Conservation (phyloP, 2,329 filamentous ascomycete species). For the Hypomyces perniciosus region DNA sequence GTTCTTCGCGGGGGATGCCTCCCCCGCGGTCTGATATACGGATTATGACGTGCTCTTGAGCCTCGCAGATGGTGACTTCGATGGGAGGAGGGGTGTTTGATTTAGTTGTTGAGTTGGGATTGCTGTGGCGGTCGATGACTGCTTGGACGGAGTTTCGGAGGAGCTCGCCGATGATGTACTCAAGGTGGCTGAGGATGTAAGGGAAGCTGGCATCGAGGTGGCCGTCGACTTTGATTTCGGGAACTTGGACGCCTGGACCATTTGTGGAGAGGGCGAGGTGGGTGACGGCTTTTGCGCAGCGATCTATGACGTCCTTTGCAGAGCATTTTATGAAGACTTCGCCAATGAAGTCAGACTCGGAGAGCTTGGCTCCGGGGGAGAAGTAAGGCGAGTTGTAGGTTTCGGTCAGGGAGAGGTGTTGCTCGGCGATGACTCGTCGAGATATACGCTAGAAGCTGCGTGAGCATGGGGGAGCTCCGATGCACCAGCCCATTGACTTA, state of each 20-base stretch:
- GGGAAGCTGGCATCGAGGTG: slow-evolving; percentile 89
- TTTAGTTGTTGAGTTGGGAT: slow-evolving; percentile 30
- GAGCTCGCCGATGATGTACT: slow-evolving; percentile 95
- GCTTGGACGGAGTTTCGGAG: slow-evolving; percentile 93
- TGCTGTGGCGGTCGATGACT: slow-evolving; percentile 64
- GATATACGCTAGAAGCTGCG: slow-evolving; percentile 66
- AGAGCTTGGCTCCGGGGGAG: slow-evolving; percentile 69
- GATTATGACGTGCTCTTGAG: slow-evolving; percentile 90
- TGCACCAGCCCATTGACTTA: slow-evolving; percentile 36
- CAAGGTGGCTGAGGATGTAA: slow-evolving; percentile 90
- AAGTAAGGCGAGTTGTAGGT: slow-evolving; percentile 90
- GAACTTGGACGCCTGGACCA: slow-evolving; percentile 63
- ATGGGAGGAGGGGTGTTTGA: slow-evolving; percentile 64
- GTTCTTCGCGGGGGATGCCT: slow-evolving; percentile 75
- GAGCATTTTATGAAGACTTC: slow-evolving; percentile 93
- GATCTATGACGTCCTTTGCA: slow-evolving; percentile 80
- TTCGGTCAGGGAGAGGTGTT: slow-evolving; percentile 90
- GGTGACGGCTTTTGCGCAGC: slow-evolving; percentile 70
- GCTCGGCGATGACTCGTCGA: slow-evolving; percentile 91
- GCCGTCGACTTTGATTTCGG: slow-evolving; percentile 75
- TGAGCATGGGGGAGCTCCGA: no score
- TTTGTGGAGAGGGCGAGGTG: slow-evolving; percentile 71
- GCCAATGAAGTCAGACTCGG: slow-evolving; percentile 79
- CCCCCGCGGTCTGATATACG: slow-evolving; percentile 93
- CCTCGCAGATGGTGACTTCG: slow-evolving; percentile 90